A percentile compares a stretch with the other conserved stretches of the same genome.
Conservation (phyloP, 495 filamentous ascomycete species). For the Friedmanniomyces endolithicus region DNA sequence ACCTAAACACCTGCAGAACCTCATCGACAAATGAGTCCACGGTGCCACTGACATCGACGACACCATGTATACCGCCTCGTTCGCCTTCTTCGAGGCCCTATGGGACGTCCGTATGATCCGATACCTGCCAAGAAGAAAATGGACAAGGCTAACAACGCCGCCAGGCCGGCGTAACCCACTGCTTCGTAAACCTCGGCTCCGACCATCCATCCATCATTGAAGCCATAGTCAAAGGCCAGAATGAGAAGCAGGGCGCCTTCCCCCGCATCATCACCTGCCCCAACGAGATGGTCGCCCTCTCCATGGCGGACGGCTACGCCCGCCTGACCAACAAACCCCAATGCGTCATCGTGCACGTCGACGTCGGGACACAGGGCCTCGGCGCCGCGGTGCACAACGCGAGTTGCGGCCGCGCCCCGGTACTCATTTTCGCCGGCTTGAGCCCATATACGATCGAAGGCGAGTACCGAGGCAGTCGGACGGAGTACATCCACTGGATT, state of each 20-base stretch:
- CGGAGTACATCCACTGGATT: conserved; percentile 96
- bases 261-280: conserved; percentile 76
- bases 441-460: conserved; percentile 85
- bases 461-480: conserved; percentile 74
- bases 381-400: conserved; percentile 90
- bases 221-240: conserved; percentile 85
- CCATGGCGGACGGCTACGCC: conserved; percentile 92
- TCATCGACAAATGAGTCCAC: too few relatives aligned
- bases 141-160: background rate
- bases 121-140: background rate
- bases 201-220: conserved; percentile 90
- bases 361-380: conserved; percentile 87
- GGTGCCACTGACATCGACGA: too few relatives aligned
- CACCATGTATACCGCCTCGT: conserved; percentile 52
- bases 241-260: conserved; percentile 52
- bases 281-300: conserved; percentile 84
- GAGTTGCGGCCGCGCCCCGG: conserved; percentile 69
- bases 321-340: conserved; percentile 76
- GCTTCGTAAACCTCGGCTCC: conserved; percentile 91
- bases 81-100: conserved; percentile 89
- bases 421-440: conserved; percentile 83
- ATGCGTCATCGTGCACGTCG: conserved; percentile 89
- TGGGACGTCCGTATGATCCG: conserved; percentile 45
- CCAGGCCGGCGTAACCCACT: conserved; percentile 73
- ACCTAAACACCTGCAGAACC: too few relatives aligned